Percentiles rank a stretch among this genome's conserved stretches.
Conservation (phyloP, 2,329 filamentous ascomycete genomes). For the Apiospora sp. region DNA sequence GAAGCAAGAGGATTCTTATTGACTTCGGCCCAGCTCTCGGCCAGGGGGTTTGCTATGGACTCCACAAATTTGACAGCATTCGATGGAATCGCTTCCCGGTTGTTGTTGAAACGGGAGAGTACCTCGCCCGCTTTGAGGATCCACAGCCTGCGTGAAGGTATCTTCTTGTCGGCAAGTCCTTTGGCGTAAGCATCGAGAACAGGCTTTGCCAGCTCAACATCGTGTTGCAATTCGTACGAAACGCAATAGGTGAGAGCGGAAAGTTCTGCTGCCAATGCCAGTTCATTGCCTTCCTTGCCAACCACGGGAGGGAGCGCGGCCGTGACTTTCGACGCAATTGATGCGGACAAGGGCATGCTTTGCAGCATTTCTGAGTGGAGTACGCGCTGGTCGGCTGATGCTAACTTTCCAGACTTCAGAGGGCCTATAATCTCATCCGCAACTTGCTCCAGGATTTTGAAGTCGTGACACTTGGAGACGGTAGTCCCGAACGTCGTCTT, state of each 20-base stretch:
- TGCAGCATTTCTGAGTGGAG: slow-evolving; percentile 84
- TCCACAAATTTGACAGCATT: slow-evolving; percentile 61
- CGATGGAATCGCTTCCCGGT: slow-evolving; percentile 55
- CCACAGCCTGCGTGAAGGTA: slow-evolving; percentile 81
- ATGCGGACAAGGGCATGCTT: slow-evolving; percentile 65
- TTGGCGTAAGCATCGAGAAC: slow-evolving; percentile 78
- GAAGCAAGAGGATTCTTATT: slow-evolving; percentile 79
- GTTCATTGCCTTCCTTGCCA: slow-evolving; percentile 88
- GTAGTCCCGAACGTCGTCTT: slow-evolving; percentile 74
- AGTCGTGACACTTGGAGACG: slow-evolving; percentile 63
- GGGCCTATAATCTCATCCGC: slow-evolving; percentile 81
- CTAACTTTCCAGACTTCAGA: slow-evolving; percentile 83
- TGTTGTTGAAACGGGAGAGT: slow-evolving; percentile 63
- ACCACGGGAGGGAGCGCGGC: slow-evolving; percentile 72
- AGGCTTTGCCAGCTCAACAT: slow-evolving; percentile 68
- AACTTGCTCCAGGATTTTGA: slow-evolving; percentile 68
- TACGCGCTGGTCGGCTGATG: slow-evolving; percentile 84
- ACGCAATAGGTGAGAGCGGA: slow-evolving; percentile 73
- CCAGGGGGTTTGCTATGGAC: slow-evolving; percentile 60
- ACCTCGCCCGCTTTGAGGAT: slow-evolving; percentile 76
- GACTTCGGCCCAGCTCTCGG: slow-evolving; percentile 80
- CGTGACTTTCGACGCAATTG: slow-evolving; percentile 72
- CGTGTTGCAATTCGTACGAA: slow-evolving; percentile 67
- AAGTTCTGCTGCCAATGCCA: slow-evolving; percentile 79
- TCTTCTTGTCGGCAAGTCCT: slow-evolving; percentile 85